Base-by-base conservation (phyloP, 1,139 yeast species). In the Candida sp. region DNA sequence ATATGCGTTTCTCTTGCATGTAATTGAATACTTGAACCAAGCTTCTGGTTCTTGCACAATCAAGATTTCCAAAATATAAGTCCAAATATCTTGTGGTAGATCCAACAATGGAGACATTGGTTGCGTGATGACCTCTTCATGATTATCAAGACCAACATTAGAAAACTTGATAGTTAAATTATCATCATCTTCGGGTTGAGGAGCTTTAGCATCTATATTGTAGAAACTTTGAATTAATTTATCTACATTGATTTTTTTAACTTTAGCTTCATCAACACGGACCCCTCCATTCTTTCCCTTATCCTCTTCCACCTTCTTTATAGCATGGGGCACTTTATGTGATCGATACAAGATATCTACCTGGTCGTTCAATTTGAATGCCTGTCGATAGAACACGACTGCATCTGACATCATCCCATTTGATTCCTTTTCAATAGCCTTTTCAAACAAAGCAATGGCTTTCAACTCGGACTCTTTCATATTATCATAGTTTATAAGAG, bases 371-470 rank as follows among this genome's bases (percentile, higher is more conserved):
- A 81, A 50, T 60, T 74, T 82, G 59, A 83, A 79, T 0, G 97
- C 96, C 49, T 75, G 74, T 46, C 96, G 70, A 64, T 90, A 90
- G 49, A 68, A 74, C 36, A 72, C 77, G 33, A 88, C 82, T 0
- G 97, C 97, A 55, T 89, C 97, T 4, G 87, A 75, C 79, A 90
- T 75, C 47, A 81, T 70, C 0, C 97, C 97, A 42, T 73, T 77
- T 23, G 78, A 68, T 62, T 90, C 97, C 54, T 82, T 82, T 43
- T 77, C 81, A 0, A 84, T 79, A 1, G 91, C 97, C 43, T 69
- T 64, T 53, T 86, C 91, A 67, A 87, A 89, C 23, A 77, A 61
- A 23, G 68, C 67, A 38, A 88, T 63, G 1, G 96, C 96, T 44
- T 67, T 59, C 32, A 50, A 45, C 33, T 64, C 65, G 21, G 19